Conservation (phyloP, 75 land plant genomes). For the Selaginella tamariscina region DNA sequence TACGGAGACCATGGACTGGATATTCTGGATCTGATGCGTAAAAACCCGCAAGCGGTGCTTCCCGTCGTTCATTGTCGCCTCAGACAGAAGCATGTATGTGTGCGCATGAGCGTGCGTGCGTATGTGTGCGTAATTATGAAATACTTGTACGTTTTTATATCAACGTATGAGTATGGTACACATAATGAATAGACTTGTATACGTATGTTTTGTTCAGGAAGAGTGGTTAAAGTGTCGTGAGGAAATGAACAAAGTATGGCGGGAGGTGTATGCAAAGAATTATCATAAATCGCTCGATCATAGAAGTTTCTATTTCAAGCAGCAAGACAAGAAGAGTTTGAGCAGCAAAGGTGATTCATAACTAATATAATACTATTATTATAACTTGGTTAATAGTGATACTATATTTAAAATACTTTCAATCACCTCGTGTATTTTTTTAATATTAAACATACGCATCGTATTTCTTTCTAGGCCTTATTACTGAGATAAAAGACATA, state of each 20-base stretch:
- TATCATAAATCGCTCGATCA: conserved; percentile 95
- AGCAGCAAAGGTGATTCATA: conserved; percentile 69
- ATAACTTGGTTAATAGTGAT: background rate
- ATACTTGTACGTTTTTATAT: no score
- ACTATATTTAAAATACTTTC: no score
- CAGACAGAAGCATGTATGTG: conserved; percentile 86
- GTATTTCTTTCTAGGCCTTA: conserved; percentile 31
- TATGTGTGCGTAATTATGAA: no score
- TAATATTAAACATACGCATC: no score
- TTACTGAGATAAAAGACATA: conserved; percentile 80
- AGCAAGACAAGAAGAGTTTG: conserved; percentile 81
- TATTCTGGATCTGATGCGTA: conserved; percentile 62
- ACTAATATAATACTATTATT: no score
- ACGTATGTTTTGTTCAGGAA: no score
- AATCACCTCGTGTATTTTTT: background rate
- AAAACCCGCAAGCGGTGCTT: conserved; percentile 52
- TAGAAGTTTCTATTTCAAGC: conserved; percentile 93
- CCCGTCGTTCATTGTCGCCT: conserved; percentile 74
- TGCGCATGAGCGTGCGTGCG: no score
- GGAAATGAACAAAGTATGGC: conserved; percentile 96
- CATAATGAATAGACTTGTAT: no score
- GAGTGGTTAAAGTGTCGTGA: conserved; percentile 69
- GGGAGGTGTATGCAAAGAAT: conserved; percentile 83
- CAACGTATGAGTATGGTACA: no score
- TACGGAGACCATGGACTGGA: conserved; percentile 97